A percentile compares a stretch with the other conserved stretches of the same genome.
Evolutionary conservation across 2,329 filamentous ascomycete genomes (phyloP).

Genomic region (Xylariaceae sp.): DNA sequence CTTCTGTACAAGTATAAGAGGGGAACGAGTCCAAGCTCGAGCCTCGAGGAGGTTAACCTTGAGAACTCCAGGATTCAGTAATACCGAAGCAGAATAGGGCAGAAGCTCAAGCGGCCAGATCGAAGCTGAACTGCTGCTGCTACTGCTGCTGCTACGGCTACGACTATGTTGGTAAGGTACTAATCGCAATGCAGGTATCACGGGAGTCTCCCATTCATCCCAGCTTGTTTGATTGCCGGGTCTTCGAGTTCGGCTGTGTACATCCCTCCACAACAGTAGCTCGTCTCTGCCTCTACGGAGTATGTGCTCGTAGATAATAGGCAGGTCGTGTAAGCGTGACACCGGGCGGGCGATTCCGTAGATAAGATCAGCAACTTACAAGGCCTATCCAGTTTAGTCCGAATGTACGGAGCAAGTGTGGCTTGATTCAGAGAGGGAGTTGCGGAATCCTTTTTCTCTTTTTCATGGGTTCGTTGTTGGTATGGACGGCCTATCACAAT

Average conservation of each 20-base stretch:
- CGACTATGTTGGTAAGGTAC: not conserved
- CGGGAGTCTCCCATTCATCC: not conserved
- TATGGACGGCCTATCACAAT: too few relatives aligned
- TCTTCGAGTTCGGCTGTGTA: not conserved
- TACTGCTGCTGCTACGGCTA: too few relatives aligned
- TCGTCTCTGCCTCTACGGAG: not conserved
- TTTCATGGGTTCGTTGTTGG: too few relatives aligned
- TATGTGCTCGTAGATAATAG: not conserved
- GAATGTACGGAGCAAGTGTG: not conserved
- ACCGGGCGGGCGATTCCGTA: not conserved
- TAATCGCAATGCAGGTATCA: not conserved
- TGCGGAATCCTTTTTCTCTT: too few relatives aligned
- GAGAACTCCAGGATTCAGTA: too few relatives aligned
- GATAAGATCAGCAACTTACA: not conserved
- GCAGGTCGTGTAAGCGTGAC: not conserved
- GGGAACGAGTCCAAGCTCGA: too few relatives aligned
- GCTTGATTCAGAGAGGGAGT: not conserved
- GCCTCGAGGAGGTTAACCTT: too few relatives aligned
- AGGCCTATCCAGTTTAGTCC: not conserved
- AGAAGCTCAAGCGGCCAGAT: too few relatives aligned
- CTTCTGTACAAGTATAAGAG: too few relatives aligned
- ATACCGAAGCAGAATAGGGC: too few relatives aligned
- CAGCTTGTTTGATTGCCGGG: not conserved
- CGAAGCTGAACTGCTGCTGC: too few relatives aligned
- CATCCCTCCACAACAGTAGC: not conserved